phyloP scores from a whole-genome alignment of 805 yeast species.

The Nakazawaea peltata region DNA sequence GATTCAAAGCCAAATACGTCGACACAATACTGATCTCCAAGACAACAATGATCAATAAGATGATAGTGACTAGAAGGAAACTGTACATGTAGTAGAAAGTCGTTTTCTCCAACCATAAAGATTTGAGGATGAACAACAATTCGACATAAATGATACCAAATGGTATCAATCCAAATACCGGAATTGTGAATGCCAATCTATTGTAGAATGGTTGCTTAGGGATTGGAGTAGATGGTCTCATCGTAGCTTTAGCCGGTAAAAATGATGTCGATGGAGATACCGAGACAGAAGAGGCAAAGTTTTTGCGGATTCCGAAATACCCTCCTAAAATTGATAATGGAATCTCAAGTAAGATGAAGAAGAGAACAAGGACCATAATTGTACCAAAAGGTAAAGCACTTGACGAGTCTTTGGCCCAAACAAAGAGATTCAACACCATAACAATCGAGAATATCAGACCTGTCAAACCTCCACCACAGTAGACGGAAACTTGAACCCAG shows the following conservation, averaged over 20 bases:
- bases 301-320: slow-evolving; percentile 22
- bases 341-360: slow-evolving; percentile 59
- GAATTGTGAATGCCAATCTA: slow-evolving; percentile 23
- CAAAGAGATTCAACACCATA: slow-evolving; percentile 53
- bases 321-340: slow-evolving; percentile 79
- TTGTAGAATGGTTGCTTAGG: slow-evolving; percentile 30
- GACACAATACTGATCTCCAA: slow-evolving; percentile 67
- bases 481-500: slow-evolving; percentile 30
- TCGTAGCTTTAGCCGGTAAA: neutral
- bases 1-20: slow-evolving; percentile 49
- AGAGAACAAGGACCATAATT: slow-evolving; percentile 45
- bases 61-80: slow-evolving; percentile 54
- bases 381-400: slow-evolving; percentile 76
- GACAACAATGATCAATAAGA: slow-evolving; percentile 53
- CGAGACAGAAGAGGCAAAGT: slow-evolving; percentile 6
- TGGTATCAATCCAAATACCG: slow-evolving; percentile 65
- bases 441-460: slow-evolving; percentile 39
- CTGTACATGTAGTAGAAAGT: slow-evolving; percentile 78
- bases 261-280: slow-evolving; percentile 6
- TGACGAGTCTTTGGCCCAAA: slow-evolving; percentile 72
- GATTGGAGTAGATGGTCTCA: slow-evolving; percentile 13
- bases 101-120: slow-evolving; percentile 74
- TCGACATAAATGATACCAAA: slow-evolving; percentile 79
- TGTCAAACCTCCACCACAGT: slow-evolving; percentile 43
- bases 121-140: slow-evolving; percentile 60